Percentiles rank a stretch among this genome's conserved stretches.
Evolutionary conservation across 75 land plant genomes (phyloP).

Genomic region (Cryptomeria japonica): DNA sequence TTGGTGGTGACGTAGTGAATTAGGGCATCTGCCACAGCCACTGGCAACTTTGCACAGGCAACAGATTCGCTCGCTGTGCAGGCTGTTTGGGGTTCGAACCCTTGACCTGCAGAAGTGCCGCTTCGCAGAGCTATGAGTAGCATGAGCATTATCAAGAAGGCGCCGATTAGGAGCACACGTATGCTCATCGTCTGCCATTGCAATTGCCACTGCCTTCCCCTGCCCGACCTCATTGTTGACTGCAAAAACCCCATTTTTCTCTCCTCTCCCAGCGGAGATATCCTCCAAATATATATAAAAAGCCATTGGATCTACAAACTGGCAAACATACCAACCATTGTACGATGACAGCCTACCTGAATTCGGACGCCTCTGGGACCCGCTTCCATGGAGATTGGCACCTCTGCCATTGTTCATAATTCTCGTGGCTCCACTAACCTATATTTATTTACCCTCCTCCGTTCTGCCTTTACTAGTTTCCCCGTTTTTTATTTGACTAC

Average conservation of each 20-base stretch:
- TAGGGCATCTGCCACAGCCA: constrained; percentile 41
- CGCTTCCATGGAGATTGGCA: not conserved
- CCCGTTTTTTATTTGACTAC: too few relatives aligned
- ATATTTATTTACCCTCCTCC: too few relatives aligned
- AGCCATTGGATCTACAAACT: too few relatives aligned
- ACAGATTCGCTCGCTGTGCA: not conserved
- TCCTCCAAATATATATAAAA: too few relatives aligned
- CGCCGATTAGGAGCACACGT: not conserved
- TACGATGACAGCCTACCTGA: constrained; percentile 9
- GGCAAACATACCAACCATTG: not conserved
- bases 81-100: not conserved
- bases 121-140: not conserved
- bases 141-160: not conserved
- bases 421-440: too few relatives aligned
- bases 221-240: not conserved
- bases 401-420: too few relatives aligned
- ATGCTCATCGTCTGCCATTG: not conserved
- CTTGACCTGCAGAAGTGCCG: not conserved
- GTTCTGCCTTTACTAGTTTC: too few relatives aligned
- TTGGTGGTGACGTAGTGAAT: constrained; percentile 66
- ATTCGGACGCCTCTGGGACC: not conserved
- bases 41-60: constrained; percentile 38
- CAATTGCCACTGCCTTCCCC: not conserved
- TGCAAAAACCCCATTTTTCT: not conserved
- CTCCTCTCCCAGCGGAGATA: not conserved